Percentiles rank a stretch among this genome's conserved stretches.
These are phyloP conservation scores for Clonostachys solani DNA, from an alignment of 2,329 filamentous ascomycete genomes.

Conservation along the genomic window DNA sequence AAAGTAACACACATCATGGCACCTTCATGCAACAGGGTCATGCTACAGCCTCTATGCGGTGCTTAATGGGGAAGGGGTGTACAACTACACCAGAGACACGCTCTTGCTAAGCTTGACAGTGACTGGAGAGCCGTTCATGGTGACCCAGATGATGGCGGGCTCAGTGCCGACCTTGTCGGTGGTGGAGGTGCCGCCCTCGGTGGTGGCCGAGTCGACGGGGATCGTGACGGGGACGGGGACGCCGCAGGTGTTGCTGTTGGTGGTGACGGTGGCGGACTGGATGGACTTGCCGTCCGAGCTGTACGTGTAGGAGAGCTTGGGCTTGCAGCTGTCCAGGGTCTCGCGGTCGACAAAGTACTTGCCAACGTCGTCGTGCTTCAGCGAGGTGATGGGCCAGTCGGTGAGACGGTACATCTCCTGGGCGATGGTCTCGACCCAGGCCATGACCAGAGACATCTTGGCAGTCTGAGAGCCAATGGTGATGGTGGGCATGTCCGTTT, in stretches of 20 bases:
- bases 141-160: slow-evolving; percentile 45
- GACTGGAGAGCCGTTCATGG: slow-evolving; percentile 35
- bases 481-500: slow-evolving; percentile 37
- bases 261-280: slow-evolving; percentile 42
- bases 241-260: slow-evolving; percentile 42
- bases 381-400: slow-evolving; percentile 13
- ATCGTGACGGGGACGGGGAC: slow-evolving; percentile 51
- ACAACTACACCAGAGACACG: background rate
- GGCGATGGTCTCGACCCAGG: slow-evolving; percentile 49
- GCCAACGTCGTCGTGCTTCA: slow-evolving; percentile 40
- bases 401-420: slow-evolving; percentile 47
- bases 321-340: slow-evolving; percentile 45
- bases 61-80: background rate
- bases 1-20: too few relatives aligned
- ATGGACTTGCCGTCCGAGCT: slow-evolving; percentile 36
- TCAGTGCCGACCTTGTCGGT: slow-evolving; percentile 51
- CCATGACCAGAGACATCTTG: slow-evolving; percentile 48
- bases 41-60: too few relatives aligned
- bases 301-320: slow-evolving; percentile 40
- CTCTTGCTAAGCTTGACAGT: slow-evolving; percentile 25
- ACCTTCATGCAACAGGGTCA: too few relatives aligned
- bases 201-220: slow-evolving; percentile 32
- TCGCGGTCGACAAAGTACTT: slow-evolving; percentile 46
- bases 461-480: slow-evolving; percentile 41
- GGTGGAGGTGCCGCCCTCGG: slow-evolving; percentile 30